Evolutionary conservation across 2,329 filamentous ascomycete genomes (phyloP), one percentile per base, ranked within the genome.

Genomic region (Fusarium sacchari): DNA sequence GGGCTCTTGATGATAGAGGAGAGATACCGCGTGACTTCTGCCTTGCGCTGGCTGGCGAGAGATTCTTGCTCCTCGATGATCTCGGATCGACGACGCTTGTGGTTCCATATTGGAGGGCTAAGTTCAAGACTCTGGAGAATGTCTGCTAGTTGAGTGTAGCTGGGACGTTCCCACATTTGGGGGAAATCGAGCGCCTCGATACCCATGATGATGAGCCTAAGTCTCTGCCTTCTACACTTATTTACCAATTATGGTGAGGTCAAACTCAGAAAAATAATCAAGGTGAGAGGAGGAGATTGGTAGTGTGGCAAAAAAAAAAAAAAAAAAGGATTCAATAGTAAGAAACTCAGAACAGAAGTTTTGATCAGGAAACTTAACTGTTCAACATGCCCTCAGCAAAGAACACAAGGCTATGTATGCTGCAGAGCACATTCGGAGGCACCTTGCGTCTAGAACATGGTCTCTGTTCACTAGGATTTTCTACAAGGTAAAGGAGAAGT

Each of bases 151-250:
- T 88, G 86, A 37, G 85, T 83, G 66, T 89, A 91, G 26, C 90
- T 85, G 12, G 95, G 95, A 78, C 90, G 92, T 77, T 92, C 89
- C 87, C 95, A 94, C 71, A 96, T 87, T 78, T 95, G 93, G n/a
- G 95, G 94, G 32, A 97, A 89, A 79, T 96, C 93, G 82, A 64
- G 82, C 77, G 60, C 82, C 56, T 72, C 79, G 37, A 82, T 72
- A 30, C 76, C 78, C 80, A 82, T 82, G 28, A 43, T 70, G 43
- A 39, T 28, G 43, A 64, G 42, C 28, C 50, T 8, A 37, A 34
- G 22, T 42, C 10, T 52, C 20, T 28, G 22, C 36, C 50, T 40
- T 20, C 32, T 18, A 30, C 34, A 24, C 7, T 52, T 28, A 17
- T 44, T 26, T 44, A 14, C 39, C 32, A 40, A 49, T 37, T 59